Evolutionary conservation across 441 rosid species (phyloP).

Genomic region (Mallotus japonicus): DNA sequence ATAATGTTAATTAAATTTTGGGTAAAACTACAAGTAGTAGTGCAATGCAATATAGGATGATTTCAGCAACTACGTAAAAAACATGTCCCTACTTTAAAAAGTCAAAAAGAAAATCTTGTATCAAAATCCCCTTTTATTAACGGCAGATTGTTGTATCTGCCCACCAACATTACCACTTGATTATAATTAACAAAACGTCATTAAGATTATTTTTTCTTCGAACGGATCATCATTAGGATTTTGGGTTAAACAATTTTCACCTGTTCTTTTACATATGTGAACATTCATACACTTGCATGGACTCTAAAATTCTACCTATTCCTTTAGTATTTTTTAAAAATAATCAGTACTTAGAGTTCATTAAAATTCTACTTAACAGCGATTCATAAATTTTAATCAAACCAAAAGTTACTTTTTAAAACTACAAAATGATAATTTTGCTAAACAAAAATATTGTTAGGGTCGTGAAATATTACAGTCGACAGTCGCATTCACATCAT

Average conservation of each 20-base stretch:
- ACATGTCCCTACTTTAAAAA: background rate
- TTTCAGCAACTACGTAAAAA: background rate
- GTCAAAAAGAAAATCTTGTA: background rate
- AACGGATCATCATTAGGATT: background rate
- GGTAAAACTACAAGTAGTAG: too few species aligned
- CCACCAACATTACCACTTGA: background rate
- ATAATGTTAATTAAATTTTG: background rate
- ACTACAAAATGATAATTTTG: background rate
- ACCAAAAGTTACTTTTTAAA: too few species aligned
- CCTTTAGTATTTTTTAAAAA: too few species aligned
- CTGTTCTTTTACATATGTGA: background rate
- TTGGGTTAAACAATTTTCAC: background rate
- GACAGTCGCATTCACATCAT: too few species aligned
- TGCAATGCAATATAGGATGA: background rate
- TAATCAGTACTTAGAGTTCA: too few species aligned
- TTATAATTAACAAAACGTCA: too few species aligned
- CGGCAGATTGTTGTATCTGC: conserved; percentile 2
- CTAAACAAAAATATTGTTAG: background rate
- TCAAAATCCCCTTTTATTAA: background rate
- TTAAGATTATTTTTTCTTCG: too few species aligned
- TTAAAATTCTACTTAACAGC: too few species aligned
- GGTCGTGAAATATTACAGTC: too few species aligned
- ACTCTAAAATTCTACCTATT: too few species aligned
- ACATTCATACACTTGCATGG: too few species aligned
- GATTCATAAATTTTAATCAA: too few species aligned